Base-by-base conservation (phyloP, 163 green algal genomes). In the Coccomyxa subellipsoidea region DNA sequence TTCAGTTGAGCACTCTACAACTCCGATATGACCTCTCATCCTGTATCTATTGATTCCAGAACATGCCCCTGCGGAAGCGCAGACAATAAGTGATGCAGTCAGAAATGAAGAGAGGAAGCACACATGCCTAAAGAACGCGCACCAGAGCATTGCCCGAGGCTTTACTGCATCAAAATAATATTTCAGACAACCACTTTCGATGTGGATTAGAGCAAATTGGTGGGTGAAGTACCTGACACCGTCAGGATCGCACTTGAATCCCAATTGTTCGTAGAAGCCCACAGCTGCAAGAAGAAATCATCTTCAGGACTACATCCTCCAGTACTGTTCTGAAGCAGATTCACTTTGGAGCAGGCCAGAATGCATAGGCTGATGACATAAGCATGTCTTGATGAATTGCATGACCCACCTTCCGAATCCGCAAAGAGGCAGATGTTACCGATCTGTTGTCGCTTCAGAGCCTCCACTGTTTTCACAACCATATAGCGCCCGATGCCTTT, bases 361-460 rank as follows among this genome's bases (percentile, higher is more conserved):
- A 66, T 66, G 18, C 18, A 29, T 18, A 66, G 47, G 18, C 18
- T 29, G 47, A 66, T 29, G 18, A 18, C 47, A 59, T 8, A 59
- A 59, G 23, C 47, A 59, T 18, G 47, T 5, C 47, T 27, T 59
- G 47, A 12, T 27, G 47, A 59, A 27, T 27, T 59, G 47, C 47
- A 18, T 27, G 47, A 12, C 47, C 47, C 47, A 81, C 80, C 91
- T 78, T 96, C 91, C 4, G 88, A 82, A 73, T 98, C 96, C 0
- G 96, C 96, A 90, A 99, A 99, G 7, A 99, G 88, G 23, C 95
- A 98, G 86, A 99, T 98, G 92, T 98, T 99, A 71, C 83, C 89
- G 37, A 97, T 95, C 38, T 96, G 92, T 38, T 88, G 71, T 54
- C 84, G 85, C 76, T 95, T 81, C 83, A 97, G 82, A 35, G 89